These are phyloP conservation scores for Solanum medicagineum DNA, from an alignment of 257 asterid species.

Conservation along the genomic window DNA sequence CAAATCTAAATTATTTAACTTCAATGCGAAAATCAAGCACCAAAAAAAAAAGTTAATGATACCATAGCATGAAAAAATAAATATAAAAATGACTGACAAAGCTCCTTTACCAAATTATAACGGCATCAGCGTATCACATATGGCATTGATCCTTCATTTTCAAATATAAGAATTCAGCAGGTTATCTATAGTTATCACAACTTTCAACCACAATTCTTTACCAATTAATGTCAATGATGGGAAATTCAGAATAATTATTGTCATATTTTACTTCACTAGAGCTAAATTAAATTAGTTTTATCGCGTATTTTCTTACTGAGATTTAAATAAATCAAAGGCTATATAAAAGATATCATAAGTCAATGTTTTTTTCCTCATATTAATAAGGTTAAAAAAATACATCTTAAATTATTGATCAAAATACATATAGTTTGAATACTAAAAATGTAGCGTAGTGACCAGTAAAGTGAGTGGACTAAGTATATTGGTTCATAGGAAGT, in stretches of 20 bases:
- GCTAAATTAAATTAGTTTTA: not conserved
- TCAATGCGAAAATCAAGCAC: no score
- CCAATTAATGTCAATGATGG: not conserved
- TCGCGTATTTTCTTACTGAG: no score
- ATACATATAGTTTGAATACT: not conserved
- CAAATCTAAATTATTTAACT: no score
- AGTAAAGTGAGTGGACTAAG: no score
- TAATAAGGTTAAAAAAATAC: no score
- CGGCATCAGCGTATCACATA: not conserved
- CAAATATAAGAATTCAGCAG: not conserved
- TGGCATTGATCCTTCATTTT: not conserved
- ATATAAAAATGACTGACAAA: not conserved
- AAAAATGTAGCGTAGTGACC: no score
- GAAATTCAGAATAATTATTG: not conserved
- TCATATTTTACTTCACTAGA: not conserved
- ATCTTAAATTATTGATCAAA: not conserved
- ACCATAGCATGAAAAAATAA: not conserved
- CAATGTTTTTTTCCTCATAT: no score
- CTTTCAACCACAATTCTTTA: not conserved
- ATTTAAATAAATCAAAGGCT: no score
- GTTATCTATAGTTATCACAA: not conserved
- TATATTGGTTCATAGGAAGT: not conserved
- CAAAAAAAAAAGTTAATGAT: no score
- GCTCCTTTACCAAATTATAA: not conserved
- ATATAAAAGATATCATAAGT: no score